Base-by-base conservation (phyloP, 441 rosid species). In the Gossypium davidsonii region DNA sequence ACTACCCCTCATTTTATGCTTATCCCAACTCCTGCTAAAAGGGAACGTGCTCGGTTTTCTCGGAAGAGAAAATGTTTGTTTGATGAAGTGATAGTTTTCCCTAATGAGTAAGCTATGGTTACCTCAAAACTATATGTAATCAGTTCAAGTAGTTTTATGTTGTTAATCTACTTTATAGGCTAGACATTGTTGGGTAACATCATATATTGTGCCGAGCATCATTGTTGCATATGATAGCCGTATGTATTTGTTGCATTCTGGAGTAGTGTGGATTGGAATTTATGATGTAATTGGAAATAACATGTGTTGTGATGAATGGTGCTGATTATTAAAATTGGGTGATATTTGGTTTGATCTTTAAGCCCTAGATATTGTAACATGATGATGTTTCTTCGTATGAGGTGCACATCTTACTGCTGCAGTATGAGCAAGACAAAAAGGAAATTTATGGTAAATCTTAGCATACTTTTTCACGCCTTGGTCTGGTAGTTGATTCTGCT, bases 11-110 rank as follows among this genome's bases (percentile, higher is more conserved):
- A 85, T 63, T 78, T 84, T 74, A 75, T 77, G 61, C 68, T 79
- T 80, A 76, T 90, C 70, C 85, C 74, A 48, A 90, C 97, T 1
- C 97, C 97, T 18, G 85, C 89, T 31, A 64, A 80, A 25, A 88
- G 79, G 83, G 97, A 94, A 79, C 68, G 67, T 73, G 61, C 79
- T 60, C 85, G 74, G 67, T 59, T 57, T 74, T 65, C 77, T 59
- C 80, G 85, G 81, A 90, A 90, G 80, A 81, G 92, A 73, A 89
- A 85, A 77, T 88, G 89, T 77, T 26, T 85, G 46, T 78, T 78
- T 55, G 99, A 94, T 78, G 88, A 89, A 37, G 74, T 79, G 60
- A 81, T 83, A 26, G 76, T 86, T 57, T 82, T 91, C 80, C 85
- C 96, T 23, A 91, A 85, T 79, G 74, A 69, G 99, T 94, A 91